Evolutionary conservation across 2,329 filamentous ascomycete genomes (phyloP).

Genomic region (Polychaeton citri): DNA sequence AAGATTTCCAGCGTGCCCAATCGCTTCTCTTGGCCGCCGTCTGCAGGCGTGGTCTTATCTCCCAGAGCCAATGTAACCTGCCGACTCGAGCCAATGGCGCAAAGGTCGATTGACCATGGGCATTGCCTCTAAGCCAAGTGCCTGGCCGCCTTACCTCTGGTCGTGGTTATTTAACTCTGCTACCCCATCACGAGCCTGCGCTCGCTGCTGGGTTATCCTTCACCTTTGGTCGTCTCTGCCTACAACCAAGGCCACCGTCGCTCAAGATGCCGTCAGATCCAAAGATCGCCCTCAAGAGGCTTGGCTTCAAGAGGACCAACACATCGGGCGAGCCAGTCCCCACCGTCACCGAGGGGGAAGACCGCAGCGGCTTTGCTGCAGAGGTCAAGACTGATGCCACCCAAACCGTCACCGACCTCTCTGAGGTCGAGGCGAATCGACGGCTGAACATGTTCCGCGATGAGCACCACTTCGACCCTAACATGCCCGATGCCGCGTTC

Average conservation of each 20-base stretch:
- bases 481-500: slow-evolving; percentile 48
- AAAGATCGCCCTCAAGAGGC: slow-evolving; percentile 9
- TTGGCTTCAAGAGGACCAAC: slow-evolving; percentile 13
- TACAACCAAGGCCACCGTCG: background rate
- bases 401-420: slow-evolving; percentile 7
- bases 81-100: background rate
- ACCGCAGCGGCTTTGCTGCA: slow-evolving; percentile 6
- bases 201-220: background rate
- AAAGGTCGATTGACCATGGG: background rate
- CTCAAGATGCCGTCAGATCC: slow-evolving; percentile 4
- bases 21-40: background rate
- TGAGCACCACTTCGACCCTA: slow-evolving; percentile 51
- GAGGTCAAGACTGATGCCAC: slow-evolving; percentile 6
- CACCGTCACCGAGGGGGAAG: slow-evolving; percentile 4
- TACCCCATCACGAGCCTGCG: background rate
- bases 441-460: slow-evolving; percentile 43
- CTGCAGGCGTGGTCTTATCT: background rate
- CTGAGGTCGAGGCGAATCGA: slow-evolving; percentile 14
- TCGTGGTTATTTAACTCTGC: background rate
- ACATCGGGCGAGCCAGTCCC: slow-evolving; percentile 7
- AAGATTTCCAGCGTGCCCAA: background rate
- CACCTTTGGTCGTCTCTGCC: background rate
- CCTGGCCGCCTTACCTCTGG: background rate
- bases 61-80: background rate
- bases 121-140: background rate